Percentiles rank a stretch among this genome's conserved stretches.
Evolutionary conservation across 2,329 filamentous ascomycete species (phyloP).

Genomic region (Ophiostoma himal-ulmi): DNA sequence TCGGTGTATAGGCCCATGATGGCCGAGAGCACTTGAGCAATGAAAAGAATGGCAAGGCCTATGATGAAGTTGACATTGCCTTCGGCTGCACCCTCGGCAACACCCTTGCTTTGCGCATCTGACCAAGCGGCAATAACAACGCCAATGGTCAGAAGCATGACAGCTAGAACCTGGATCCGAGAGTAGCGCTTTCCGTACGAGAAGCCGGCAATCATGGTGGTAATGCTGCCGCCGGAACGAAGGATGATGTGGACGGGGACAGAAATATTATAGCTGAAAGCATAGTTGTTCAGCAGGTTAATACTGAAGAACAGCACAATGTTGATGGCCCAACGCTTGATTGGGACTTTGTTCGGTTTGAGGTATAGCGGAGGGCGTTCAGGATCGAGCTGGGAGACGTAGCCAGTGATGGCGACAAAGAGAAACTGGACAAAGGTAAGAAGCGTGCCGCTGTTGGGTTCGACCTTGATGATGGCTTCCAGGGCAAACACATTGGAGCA

Average conservation of each 20-base stretch:
- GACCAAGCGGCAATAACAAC: slow-evolving; percentile 86
- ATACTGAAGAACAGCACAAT: slow-evolving; percentile 88
- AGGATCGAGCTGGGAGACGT: slow-evolving; percentile 66
- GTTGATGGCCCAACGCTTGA: slow-evolving; percentile 80
- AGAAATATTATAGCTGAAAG: slow-evolving; percentile 93
- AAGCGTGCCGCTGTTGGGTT: slow-evolving; percentile 76
- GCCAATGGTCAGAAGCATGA: slow-evolving; percentile 75
- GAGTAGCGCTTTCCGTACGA: slow-evolving; percentile 82
- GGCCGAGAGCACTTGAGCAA: slow-evolving; percentile 84
- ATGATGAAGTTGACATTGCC: slow-evolving; percentile 47
- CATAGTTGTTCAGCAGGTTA: slow-evolving; percentile 95
- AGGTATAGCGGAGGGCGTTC: slow-evolving; percentile 66
- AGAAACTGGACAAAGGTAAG: slow-evolving; percentile 86
- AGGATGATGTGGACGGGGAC: slow-evolving; percentile 96
- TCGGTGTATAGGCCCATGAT: slow-evolving; percentile 96
- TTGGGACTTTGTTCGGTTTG: slow-evolving; percentile 69
- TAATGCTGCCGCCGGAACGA: slow-evolving; percentile 89
- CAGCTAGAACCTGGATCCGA: slow-evolving; percentile 70
- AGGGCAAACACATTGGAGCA: slow-evolving; percentile 77
- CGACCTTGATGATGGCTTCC: slow-evolving; percentile 90
- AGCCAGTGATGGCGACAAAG: slow-evolving; percentile 73
- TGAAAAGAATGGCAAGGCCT: slow-evolving; percentile 74
- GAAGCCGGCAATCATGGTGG: slow-evolving; percentile 87
- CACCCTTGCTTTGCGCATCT: slow-evolving; percentile 77
- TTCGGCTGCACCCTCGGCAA: slow-evolving; percentile 29